Base-by-base conservation (phyloP, 768 basidiomycete species). In the Agrocybe chaxingu region DNA sequence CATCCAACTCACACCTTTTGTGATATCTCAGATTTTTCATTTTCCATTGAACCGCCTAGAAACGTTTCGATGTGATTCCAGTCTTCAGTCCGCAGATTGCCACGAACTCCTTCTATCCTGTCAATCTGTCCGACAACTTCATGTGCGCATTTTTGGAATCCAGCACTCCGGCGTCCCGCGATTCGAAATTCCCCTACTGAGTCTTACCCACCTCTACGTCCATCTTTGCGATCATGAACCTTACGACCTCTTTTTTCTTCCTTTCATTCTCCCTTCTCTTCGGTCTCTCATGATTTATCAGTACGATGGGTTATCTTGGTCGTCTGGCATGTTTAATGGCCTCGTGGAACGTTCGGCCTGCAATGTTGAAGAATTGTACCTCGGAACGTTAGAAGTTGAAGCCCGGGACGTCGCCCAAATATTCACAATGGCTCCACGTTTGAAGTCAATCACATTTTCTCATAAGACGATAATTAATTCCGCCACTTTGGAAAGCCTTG, bases 11-110 rank as follows among this genome's bases (percentile, higher is more conserved):
- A 56, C 51, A 38, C 57, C 57, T 8, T 47, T 56, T 18, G 48
- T 61, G 29, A 36, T 51, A 16, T 55, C 60, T 0, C 34, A 40
- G 8, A 34, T 44, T 8, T 50, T 58, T 33, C 33, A 45, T 32
- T 47, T 61, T 9, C 57, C 60, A 11, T 61, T 57, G 60, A 48
- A 53, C 13, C 51, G 49, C 13, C 48, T 61, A n/a, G 50, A 52
- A 45, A 47, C 48, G 3, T 51, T 61, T 34, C 50, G 48, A 34
- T 57, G 52, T 38, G 55, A 57, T 37, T 57, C 55, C 24, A 51
- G 48, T 30, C 36, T 57, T 3, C 44, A 51, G 30, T 42, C 49
- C 12, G 48, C 46, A 30, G 48, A 57, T 12, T 57, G 55, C 24
- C 52, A 43, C 41, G 37, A 39, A 29, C 39, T 57, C 19, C 47